Evolutionary conservation across 768 basidiomycete genomes (phyloP).

Genomic region (Boletus patriciae): DNA sequence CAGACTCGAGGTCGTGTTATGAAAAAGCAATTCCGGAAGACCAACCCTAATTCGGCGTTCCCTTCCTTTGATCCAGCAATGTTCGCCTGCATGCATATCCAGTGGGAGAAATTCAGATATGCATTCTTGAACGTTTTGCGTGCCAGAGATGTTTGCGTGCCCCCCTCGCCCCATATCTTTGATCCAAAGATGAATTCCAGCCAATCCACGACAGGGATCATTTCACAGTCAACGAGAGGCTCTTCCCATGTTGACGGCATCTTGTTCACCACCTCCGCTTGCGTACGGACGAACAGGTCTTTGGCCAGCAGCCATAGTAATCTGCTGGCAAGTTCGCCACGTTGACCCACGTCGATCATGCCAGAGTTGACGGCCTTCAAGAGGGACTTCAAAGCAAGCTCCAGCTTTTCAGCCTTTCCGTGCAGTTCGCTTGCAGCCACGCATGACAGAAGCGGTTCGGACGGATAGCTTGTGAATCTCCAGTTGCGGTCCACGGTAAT

Average conservation of each 20-base stretch:
- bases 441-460: constrained; percentile 19
- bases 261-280: not conserved
- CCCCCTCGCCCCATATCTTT: not conserved
- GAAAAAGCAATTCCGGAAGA: not conserved
- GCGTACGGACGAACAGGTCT: constrained; percentile 1
- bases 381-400: not conserved
- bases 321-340: constrained; percentile 5
- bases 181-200: constrained; percentile 14
- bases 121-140: constrained; percentile 6
- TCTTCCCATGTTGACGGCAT: constrained; percentile 2
- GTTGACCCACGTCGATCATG: constrained; percentile 7
- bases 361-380: not conserved
- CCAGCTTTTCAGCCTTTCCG: not conserved
- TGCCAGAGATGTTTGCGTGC: not conserved
- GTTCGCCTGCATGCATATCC: constrained; percentile 12
- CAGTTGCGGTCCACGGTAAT: constrained; percentile 8
- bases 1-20: not conserved
- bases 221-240: constrained; percentile 11
- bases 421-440: constrained; percentile 6
- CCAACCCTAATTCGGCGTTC: not conserved
- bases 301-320: constrained; percentile 6
- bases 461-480: constrained; percentile 17
- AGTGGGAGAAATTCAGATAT: constrained; percentile 15
- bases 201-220: constrained; percentile 10
- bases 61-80: not conserved